A percentile compares a stretch with the other conserved stretches of the same genome.
Conservation (phyloP, 768 basidiomycete species). For the Boletus bicolor region DNA sequence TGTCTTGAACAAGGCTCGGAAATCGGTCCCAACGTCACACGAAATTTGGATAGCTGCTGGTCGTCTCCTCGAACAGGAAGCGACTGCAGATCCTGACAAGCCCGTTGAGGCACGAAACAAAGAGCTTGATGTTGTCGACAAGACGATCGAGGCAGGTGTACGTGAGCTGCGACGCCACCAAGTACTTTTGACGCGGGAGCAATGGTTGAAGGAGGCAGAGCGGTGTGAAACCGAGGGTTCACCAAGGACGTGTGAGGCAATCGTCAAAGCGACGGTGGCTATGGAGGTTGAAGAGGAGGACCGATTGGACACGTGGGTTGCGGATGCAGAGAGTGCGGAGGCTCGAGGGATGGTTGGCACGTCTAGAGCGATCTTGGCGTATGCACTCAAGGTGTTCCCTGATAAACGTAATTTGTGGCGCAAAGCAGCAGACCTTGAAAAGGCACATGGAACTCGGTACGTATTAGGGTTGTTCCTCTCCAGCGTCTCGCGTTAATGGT, state of each 20-base stretch:
- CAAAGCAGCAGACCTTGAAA: slow-evolving; percentile 90
- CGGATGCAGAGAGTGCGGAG: slow-evolving; percentile 86
- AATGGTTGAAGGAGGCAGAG: slow-evolving; percentile 97
- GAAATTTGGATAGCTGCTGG: slow-evolving; percentile 99
- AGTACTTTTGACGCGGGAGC: slow-evolving; percentile 82
- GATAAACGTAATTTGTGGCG: slow-evolving; percentile 85
- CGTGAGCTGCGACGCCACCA: slow-evolving; percentile 75
- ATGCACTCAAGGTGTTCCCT: slow-evolving; percentile 88
- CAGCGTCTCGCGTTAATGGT: not conserved
- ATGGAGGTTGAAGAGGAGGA: slow-evolving; percentile 98
- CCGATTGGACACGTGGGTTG: slow-evolving; percentile 81
- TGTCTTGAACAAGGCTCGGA: slow-evolving; percentile 94
- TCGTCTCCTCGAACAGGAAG: slow-evolving; percentile 86
- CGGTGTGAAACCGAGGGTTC: slow-evolving; percentile 84
- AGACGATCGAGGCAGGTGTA: slow-evolving; percentile 85
- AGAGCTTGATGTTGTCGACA: slow-evolving; percentile 75
- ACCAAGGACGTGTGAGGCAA: slow-evolving; percentile 86
- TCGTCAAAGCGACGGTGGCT: slow-evolving; percentile 88
- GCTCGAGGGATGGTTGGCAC: slow-evolving; percentile 72
- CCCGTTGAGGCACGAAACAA: slow-evolving; percentile 51
- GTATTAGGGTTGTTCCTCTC: slow-evolving; percentile 14
- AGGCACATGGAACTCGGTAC: slow-evolving; percentile 80
- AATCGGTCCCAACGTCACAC: slow-evolving; percentile 90
- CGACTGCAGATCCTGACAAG: slow-evolving; percentile 43
- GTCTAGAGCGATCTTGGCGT: slow-evolving; percentile 84